Evolutionary conservation across 495 filamentous ascomycete species (phyloP).

Genomic region (Penicillium alfredii): DNA sequence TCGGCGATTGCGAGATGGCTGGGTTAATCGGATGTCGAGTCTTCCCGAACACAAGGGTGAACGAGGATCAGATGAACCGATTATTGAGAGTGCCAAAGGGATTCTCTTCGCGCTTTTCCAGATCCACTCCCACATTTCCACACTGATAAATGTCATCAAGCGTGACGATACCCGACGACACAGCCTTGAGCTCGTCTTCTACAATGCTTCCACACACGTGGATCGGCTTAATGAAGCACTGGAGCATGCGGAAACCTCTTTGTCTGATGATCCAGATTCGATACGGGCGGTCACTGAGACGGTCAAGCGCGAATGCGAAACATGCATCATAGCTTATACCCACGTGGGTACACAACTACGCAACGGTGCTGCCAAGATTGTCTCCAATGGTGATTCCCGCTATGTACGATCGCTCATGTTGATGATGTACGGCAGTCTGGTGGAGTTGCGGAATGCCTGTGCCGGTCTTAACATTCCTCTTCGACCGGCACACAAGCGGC

Average conservation of each 20-base stretch:
- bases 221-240: constrained; percentile 70
- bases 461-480: constrained; percentile 34
- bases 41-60: constrained; percentile 75
- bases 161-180: constrained; percentile 61
- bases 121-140: constrained; percentile 68
- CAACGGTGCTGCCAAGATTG: constrained; percentile 62
- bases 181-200: constrained; percentile 70
- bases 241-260: constrained; percentile 52
- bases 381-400: constrained; percentile 66
- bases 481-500: constrained; percentile 13
- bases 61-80: constrained; percentile 50
- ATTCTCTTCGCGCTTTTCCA: constrained; percentile 81
- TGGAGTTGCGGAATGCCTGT: constrained; percentile 62
- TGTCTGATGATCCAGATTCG: constrained; percentile 34
- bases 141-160: constrained; percentile 63
- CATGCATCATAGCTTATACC: constrained; percentile 69
- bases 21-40: constrained; percentile 73
- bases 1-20: constrained; percentile 45
- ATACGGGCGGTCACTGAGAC: constrained; percentile 43
- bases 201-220: constrained; percentile 68
- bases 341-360: constrained; percentile 67
- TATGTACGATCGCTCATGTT: constrained; percentile 78
- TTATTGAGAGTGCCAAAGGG: constrained; percentile 77
- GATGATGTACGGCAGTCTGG: constrained; percentile 71
- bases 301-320: constrained; percentile 60